Conservation (phyloP, 352 stramenopile species). For the Peronospora destructor region DNA sequence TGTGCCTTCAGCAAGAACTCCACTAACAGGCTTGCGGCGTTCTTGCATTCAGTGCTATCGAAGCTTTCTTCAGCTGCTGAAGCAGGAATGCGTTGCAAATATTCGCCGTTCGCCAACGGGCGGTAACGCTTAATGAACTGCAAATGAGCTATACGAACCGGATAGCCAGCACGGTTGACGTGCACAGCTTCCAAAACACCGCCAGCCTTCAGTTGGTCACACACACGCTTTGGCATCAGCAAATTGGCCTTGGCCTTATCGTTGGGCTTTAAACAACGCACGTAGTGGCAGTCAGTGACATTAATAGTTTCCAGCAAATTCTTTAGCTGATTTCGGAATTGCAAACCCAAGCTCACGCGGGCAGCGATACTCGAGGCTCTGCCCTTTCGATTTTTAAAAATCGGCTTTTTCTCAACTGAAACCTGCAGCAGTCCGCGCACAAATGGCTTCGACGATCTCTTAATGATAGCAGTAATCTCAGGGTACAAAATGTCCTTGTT, state of each 20-base stretch:
- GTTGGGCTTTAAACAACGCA: constrained; percentile 98
- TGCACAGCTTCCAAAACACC: constrained; percentile 98
- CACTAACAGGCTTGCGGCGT: constrained; percentile 46
- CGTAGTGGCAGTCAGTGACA: constrained; percentile 93
- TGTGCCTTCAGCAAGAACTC: constrained; percentile 69
- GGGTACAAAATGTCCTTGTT: constrained; percentile 91
- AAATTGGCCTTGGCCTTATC: constrained; percentile 84
- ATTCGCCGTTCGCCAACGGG: constrained; percentile 59
- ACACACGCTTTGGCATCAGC: constrained; percentile 88
- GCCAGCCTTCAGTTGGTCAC: constrained; percentile 95
- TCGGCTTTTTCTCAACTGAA: constrained; percentile 18
- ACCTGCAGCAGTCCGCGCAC: constrained; percentile 53
- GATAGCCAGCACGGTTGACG: constrained; percentile 96
- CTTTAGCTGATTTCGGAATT: constrained; percentile 91
- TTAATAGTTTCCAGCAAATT: constrained; percentile 91
- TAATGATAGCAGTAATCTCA: constrained; percentile 74
- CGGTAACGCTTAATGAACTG: constrained; percentile 89
- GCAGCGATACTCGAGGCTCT: constrained; percentile 30
- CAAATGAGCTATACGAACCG: constrained; percentile 92
- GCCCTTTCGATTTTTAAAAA: constrained; percentile 28
- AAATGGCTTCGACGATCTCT: constrained; percentile 62
- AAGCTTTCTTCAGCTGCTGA: constrained; percentile 41
- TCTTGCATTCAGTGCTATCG: constrained; percentile 48
- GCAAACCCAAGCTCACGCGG: constrained; percentile 63
- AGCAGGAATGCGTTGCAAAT: constrained; percentile 59